phyloP scores from a whole-genome alignment of 805 yeast species.

The Blastobotrys chiropterorum region DNA sequence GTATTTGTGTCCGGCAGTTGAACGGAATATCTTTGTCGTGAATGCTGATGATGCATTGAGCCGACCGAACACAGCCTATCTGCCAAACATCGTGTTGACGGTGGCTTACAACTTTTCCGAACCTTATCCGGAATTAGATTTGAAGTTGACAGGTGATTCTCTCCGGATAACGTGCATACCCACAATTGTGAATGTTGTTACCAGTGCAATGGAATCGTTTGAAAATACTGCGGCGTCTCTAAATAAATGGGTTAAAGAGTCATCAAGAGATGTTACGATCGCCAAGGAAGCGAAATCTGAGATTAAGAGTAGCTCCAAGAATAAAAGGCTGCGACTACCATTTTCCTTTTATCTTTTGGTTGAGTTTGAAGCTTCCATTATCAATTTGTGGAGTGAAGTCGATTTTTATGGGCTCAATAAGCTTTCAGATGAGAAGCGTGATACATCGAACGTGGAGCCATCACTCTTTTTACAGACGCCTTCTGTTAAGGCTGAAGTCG shows the following conservation, averaged over 20 bases:
- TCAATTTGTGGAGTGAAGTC: constrained; percentile 20
- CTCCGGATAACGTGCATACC: constrained; percentile 24
- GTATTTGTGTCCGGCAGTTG: constrained; percentile 65
- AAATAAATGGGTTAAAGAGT: neutral
- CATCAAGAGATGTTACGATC: neutral
- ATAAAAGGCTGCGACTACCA: constrained; percentile 10
- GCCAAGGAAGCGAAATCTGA: constrained; percentile 2
- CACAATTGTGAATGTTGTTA: constrained; percentile 36
- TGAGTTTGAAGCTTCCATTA: constrained; percentile 24
- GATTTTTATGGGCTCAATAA: constrained; percentile 11
- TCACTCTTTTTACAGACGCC: constrained; percentile 64
- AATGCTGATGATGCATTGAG: constrained; percentile 8
- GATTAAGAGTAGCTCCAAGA: neutral
- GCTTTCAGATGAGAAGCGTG: constrained; percentile 2
- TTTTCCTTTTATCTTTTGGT: constrained; percentile 15
- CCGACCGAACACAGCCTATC: constrained; percentile 19
- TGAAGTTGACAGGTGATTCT: constrained; percentile 24
- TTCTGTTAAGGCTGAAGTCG: constrained; percentile 52
- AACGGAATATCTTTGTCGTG: constrained; percentile 30
- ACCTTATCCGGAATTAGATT: constrained; percentile 11
- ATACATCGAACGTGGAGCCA: constrained; percentile 14
- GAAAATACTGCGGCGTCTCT: neutral
- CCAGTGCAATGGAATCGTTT: constrained; percentile 42
- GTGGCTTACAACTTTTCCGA: constrained; percentile 9
- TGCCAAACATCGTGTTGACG: constrained; percentile 25